These are phyloP conservation scores for Peniophora sp. DNA, from an alignment of 1,284 basidiomycete species.

Conservation along the genomic window DNA sequence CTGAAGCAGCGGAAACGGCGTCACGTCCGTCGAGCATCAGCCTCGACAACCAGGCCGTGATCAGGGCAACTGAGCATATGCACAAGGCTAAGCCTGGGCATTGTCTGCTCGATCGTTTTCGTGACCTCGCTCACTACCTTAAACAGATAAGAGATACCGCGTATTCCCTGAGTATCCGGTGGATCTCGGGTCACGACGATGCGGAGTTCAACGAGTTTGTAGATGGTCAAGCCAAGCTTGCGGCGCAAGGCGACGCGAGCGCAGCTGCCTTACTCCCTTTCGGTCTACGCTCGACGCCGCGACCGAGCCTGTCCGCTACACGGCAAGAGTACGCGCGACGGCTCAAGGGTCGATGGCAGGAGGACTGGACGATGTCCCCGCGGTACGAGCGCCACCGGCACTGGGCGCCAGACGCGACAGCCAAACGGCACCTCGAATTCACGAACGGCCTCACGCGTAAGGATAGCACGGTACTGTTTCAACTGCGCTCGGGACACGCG, in stretches of 20 bases:
- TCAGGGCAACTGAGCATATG: background rate
- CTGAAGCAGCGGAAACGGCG: background rate
- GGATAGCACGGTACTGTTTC: slow-evolving; percentile 16
- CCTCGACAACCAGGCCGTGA: slow-evolving; percentile 10
- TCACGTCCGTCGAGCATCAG: background rate
- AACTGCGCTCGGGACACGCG: slow-evolving; percentile 20
- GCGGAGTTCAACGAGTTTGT: background rate
- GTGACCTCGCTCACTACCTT: background rate
- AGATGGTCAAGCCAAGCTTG: slow-evolving; percentile 1
- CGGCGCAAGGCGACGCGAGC: background rate
- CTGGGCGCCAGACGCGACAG: slow-evolving; percentile 1
- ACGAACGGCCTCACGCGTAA: background rate
- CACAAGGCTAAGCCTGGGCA: slow-evolving; percentile 1
- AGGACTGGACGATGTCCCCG: background rate
- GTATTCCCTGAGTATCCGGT: background rate
- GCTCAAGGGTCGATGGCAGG: background rate
- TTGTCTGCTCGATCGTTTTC: background rate
- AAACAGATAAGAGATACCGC: background rate
- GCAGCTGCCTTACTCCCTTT: background rate
- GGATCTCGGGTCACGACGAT: slow-evolving; percentile 5
- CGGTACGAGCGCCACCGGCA: background rate
- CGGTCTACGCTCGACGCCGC: background rate
- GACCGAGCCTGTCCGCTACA: background rate
- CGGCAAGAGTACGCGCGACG: background rate
- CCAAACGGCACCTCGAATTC: slow-evolving; percentile 5